Evolutionary conservation across 257 asterid species (phyloP), one percentile per base, ranked within the genome.

Genomic region (Salvia rosmarinus): DNA sequence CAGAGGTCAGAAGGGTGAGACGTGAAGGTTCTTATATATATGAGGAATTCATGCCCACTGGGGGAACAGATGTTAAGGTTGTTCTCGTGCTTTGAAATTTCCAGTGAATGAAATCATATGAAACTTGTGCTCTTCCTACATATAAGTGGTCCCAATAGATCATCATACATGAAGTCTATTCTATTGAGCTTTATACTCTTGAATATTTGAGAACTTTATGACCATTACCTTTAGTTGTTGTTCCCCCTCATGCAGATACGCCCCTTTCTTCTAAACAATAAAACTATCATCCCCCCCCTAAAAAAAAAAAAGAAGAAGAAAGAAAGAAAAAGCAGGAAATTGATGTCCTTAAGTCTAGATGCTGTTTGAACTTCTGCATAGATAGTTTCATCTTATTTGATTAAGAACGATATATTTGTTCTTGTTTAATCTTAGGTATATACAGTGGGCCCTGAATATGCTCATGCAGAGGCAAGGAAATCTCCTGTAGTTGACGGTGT

Each of bases 11-110:
- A 88, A 88, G 96, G 75, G 99, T 94, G 79, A 86, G 99, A 71
- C 98, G 99, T 72, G 99, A 91, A 84, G 99, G 98, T 75, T 94
- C 99, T 49, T 94, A 94, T 79, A 90, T 94, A 72, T 94, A 94
- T 10, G 99, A 94, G 85, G 99, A 94, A 85, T 94, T 94, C 83
- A 91, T 94, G 99, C 99, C 99, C 39, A 94, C 99, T 9, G 99
- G 99, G 32, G 99, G 99, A 80, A 94, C 99, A 50, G 99, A 94
- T 78, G 99, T 94, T 67, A 94, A 94, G 99, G 99, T 94, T 77
- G 65, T 23, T 23, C 56, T 30, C 71, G n/a, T 71, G 65, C 35
- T 76, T 70, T 70, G 30, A 19, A 21, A 52, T 63, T 21, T 73
- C 44, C 28, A 34, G 65, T 34, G 54, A 60, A 82, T 43, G 23